phyloP scores from a whole-genome alignment of 768 basidiomycete species.

The Dentipellis sp. region DNA sequence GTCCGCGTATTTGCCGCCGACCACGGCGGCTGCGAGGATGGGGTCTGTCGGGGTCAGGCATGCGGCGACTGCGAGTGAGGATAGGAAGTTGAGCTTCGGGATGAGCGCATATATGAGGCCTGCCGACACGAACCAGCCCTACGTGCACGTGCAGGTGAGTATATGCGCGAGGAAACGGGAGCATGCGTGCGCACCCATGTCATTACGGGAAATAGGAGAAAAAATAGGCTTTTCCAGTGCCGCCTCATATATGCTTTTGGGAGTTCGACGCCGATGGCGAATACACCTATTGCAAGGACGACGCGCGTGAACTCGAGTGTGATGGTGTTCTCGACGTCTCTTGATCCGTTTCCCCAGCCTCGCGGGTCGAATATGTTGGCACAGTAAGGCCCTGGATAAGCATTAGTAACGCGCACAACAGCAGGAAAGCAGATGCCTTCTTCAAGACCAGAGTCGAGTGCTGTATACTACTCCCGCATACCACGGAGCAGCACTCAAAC shows the following conservation, averaged over 20 bases:
- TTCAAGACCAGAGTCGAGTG: too few relatives aligned
- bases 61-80: conserved; percentile 83
- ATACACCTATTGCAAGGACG: conserved; percentile 92
- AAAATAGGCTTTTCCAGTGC: conserved; percentile 89
- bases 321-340: conserved; percentile 54
- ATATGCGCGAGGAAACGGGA: background rate
- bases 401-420: too few relatives aligned
- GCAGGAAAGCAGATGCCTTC: too few relatives aligned
- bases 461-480: too few relatives aligned
- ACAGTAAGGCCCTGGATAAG: conserved; percentile 62
- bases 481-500: too few relatives aligned
- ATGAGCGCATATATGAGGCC: conserved; percentile 88
- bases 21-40: conserved; percentile 84
- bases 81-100: conserved; percentile 83
- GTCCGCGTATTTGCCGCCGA: conserved; percentile 95
- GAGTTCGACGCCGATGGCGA: conserved; percentile 95
- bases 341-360: conserved; percentile 49
- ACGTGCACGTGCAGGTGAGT: background rate
- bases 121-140: conserved; percentile 95
- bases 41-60: conserved; percentile 94
- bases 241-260: conserved; percentile 90
- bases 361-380: conserved; percentile 77
- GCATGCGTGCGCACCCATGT: conserved; percentile 54
- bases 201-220: conserved; percentile 78
- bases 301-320: conserved; percentile 89